Base-by-base conservation (phyloP, 2,329 filamentous ascomycete species). In the Stagonosporopsis chrysanthemi region DNA sequence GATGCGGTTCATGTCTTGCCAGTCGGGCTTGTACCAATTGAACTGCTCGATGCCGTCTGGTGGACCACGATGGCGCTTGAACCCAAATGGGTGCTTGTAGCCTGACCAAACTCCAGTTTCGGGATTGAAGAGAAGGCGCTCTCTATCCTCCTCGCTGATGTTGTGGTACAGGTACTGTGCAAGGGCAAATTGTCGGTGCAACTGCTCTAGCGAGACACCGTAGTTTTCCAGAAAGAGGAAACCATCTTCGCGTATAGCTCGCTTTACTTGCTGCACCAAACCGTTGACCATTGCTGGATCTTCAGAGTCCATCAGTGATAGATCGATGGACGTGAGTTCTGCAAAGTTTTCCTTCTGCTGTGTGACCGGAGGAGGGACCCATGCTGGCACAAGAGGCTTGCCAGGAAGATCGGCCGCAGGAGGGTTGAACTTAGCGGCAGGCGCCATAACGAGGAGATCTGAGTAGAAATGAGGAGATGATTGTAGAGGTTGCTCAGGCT, bases 11-110 rank as follows among this genome's bases (percentile, higher is more conserved):
- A 70, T 60, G 54, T 79, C 70, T 56, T 78, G 70, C 77, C 79
- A 83, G 43, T 83, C 80, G 1, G 67, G 67, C 23, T 74, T 78
- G 70, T 83, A 84, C 77, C 78, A 83, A 69, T 84, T 84, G 70
- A 83, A 84, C 57, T 84, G 82, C 60, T 84, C 82, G 51, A 83
- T 83, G 3, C 81, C 81, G 62, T 83, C 82, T 15, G 75, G 66
- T 12, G 73, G 64, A 1, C 79, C 80, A 2, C 73, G 76, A 36
- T 79, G 68, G 42, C 80, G 61, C 62, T 80, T 80, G 73, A 76
- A 81, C 59, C 75, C 81, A 65, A 71, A 80, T n/a, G 61, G 80
- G 59, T 76, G 81, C 65, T 84, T 83, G 68, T 81, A 84, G 0
- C 81, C 81, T 3, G 81, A 81, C 78, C 79, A 83, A 1, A 73